phyloP scores from a whole-genome alignment of 192 early-diverging fungal species.

The Hyaloraphidium curvatum region DNA sequence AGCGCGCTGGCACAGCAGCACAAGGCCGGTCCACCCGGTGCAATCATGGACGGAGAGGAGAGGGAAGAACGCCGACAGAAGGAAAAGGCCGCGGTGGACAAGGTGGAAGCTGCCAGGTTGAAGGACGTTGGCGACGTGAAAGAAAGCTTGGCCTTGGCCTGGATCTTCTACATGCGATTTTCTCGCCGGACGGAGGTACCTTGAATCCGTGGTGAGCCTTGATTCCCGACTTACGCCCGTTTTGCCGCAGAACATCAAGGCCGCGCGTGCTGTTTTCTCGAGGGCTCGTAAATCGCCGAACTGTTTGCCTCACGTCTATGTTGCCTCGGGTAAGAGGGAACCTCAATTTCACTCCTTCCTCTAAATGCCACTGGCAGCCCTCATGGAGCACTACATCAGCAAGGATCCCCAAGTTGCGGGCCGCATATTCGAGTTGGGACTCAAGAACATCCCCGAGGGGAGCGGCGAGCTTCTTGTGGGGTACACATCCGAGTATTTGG shows the following conservation, averaged over 20 bases:
- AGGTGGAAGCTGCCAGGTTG: constrained; percentile 30
- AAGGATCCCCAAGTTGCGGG: constrained; percentile 68
- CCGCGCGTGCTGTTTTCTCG: constrained; percentile 53
- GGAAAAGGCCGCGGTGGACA: constrained; percentile 31
- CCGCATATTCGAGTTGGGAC: constrained; percentile 74
- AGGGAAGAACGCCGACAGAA: background rate
- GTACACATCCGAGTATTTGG: constrained; percentile 65
- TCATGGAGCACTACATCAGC: constrained; percentile 82
- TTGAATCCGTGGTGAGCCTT: constrained; percentile 4
- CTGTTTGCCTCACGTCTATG: constrained; percentile 69
- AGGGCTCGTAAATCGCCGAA: constrained; percentile 51
- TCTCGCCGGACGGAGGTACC: constrained; percentile 52
- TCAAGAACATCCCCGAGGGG: constrained; percentile 41
- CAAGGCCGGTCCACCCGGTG: no score
- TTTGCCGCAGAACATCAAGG: constrained; percentile 35
- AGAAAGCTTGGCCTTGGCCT: constrained; percentile 41
- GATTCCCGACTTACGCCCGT: background rate
- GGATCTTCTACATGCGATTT: constrained; percentile 79
- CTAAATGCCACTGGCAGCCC: constrained; percentile 21
- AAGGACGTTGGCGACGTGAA: constrained; percentile 30
- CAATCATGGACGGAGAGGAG: constrained; percentile 1
- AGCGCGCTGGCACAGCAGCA: background rate
- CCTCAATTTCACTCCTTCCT: background rate
- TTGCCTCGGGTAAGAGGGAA: constrained; percentile 37
- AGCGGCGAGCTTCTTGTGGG: background rate